These are phyloP conservation scores for Suhomyces prunicola DNA, from an alignment of 805 yeast genomes.

Conservation along the genomic window DNA sequence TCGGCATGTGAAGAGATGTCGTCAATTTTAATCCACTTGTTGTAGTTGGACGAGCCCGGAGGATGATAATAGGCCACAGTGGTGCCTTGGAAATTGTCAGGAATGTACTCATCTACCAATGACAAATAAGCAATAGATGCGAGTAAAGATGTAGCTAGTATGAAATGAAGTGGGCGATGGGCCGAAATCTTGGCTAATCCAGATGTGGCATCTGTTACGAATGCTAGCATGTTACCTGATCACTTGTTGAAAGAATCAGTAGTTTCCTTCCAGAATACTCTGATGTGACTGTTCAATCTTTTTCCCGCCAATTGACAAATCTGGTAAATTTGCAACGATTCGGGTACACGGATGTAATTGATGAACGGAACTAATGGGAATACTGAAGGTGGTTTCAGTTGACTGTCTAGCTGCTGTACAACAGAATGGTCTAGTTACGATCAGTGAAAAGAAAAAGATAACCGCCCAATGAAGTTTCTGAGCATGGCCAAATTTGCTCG, in stretches of 20 bases:
- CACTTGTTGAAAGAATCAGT: not conserved
- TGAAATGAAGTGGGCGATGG: constrained; percentile 81
- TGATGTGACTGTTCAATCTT: not conserved
- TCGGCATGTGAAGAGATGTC: constrained; percentile 38
- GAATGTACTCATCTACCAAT: constrained; percentile 63
- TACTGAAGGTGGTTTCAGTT: not conserved
- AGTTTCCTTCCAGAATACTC: not conserved
- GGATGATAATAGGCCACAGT: constrained; percentile 34
- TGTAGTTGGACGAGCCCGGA: constrained; percentile 29
- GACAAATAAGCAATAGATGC: constrained; percentile 81
- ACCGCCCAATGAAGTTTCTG: not conserved
- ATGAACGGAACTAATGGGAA: not conserved
- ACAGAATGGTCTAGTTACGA: not conserved
- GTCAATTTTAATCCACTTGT: constrained; percentile 49
- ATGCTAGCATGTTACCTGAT: constrained; percentile 23
- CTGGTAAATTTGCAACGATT: not conserved
- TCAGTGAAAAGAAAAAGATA: not conserved
- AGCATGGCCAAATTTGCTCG: not conserved
- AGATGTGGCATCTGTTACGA: constrained; percentile 30
- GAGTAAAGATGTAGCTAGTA: constrained; percentile 64
- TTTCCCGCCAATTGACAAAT: not conserved
- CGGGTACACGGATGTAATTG: not conserved
- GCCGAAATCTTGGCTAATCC: constrained; percentile 61
- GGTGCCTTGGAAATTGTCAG: constrained; percentile 39
- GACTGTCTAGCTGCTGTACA: not conserved